Evolutionary conservation across 202 grass and related monocot genomes (phyloP).

Genomic region (Bolboschoenoplectus hybrid): DNA sequence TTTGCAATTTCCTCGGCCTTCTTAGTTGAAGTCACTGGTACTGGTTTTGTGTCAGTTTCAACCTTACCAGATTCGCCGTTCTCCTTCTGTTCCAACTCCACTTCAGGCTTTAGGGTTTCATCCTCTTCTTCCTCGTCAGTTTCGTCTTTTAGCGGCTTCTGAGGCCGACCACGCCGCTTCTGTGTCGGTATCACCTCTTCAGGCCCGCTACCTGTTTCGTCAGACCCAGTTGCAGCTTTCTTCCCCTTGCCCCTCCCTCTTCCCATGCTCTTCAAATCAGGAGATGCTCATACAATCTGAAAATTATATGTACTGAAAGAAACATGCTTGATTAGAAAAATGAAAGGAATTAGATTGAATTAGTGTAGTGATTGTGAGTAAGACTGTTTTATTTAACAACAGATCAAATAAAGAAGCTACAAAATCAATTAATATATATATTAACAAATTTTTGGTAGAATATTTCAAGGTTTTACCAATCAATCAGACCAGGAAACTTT

Average conservation of each 20-base stretch:
- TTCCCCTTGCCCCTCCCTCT: constrained; percentile 69
- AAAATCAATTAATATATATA: constrained; percentile 7
- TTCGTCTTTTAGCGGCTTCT: constrained; percentile 58
- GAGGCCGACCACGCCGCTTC: constrained; percentile 68
- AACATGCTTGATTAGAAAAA: constrained; percentile 13
- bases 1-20: constrained; percentile 45
- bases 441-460: background rate
- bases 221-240: constrained; percentile 43
- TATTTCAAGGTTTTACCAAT: constrained; percentile 14
- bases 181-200: constrained; percentile 66
- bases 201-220: constrained; percentile 58
- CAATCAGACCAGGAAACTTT: background rate
- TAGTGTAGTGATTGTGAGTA: background rate
- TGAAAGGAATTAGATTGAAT: background rate
- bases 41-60: constrained; percentile 21
- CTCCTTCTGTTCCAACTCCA: constrained; percentile 35
- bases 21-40: constrained; percentile 34
- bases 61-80: background rate
- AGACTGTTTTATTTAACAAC: background rate
- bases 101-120: constrained; percentile 41
- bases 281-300: constrained; percentile 30
- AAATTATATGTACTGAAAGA: constrained; percentile 1
- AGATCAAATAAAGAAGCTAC: constrained; percentile 17
- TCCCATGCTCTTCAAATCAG: constrained; percentile 49
- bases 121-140: constrained; percentile 58